Base-by-base conservation (phyloP, 768 basidiomycete species). In the Tricholoma matsutake region DNA sequence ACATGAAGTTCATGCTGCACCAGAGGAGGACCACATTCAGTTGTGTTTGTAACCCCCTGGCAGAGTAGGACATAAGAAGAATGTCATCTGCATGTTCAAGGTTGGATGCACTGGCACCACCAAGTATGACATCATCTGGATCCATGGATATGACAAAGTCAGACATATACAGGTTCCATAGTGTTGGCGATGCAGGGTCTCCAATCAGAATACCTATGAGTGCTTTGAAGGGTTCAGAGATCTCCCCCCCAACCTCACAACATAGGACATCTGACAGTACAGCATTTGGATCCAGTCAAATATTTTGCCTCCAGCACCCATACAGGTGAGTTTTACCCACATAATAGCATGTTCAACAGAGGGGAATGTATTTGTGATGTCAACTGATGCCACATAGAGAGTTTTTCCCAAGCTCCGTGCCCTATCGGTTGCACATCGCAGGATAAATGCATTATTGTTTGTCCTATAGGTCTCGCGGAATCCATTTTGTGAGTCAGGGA, bases 291-390 rank as follows among this genome's bases (percentile, higher is more conserved):
- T 60, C 69, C 71, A 72, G 58, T 74, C 71, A 64, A 72, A 72
- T 18, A 71, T 34, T 7, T 62, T 66, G 0, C 73, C 71, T 2
- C 64, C 56, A 1, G 66, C 67, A 1, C 76, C 74, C 28, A 49
- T 32, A 1, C 29, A 16, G 32, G 32, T 39, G 1, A 75, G 64
- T 53, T 75, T 75, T 1, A 67, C n/a, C 74, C 75, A 76, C 0
- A 76, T 64, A 0, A 72, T 70, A 4, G 71, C 59, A 20, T 69
- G 65, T 43, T 77, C 68, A 1, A 69, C 69, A 0, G 71, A 75
- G 0, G 76, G 76, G 60, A 76, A 77, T 9, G 75, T 74, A 67
- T 77, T 76, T 11, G 61, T 71, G 2, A 72, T 29, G 60, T 73
- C 71, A 28, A 62, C 62, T 41, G 67, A 64, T 8, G 56, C 62